Evolutionary conservation across 2,329 filamentous ascomycete species (phyloP).

Genomic region (Parascedosporium putredinis): DNA sequence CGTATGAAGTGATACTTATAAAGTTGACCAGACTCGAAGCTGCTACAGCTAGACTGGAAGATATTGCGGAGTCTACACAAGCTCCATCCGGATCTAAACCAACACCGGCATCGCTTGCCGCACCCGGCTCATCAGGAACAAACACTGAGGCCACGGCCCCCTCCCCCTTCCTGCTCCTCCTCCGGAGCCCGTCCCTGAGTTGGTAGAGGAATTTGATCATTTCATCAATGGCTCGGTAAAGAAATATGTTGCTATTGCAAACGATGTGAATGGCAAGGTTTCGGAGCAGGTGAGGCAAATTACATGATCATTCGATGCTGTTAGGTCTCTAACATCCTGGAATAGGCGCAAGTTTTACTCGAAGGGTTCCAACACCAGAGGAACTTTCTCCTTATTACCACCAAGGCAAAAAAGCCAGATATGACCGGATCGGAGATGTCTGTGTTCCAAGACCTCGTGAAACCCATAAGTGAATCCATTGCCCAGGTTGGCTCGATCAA

Average conservation of each 20-base stretch:
- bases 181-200: slow-evolving; percentile 56
- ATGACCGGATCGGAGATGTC: slow-evolving; percentile 47
- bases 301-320: too few species aligned
- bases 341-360: slow-evolving; percentile 31
- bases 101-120: slow-evolving; percentile 20
- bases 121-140: slow-evolving; percentile 25
- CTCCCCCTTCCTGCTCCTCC: slow-evolving; percentile 25
- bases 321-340: too few species aligned
- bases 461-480: slow-evolving; percentile 76
- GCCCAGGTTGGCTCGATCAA: slow-evolving; percentile 70
- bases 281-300: slow-evolving; percentile 62
- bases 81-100: slow-evolving; percentile 42
- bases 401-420: slow-evolving; percentile 87
- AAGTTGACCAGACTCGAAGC: slow-evolving; percentile 71
- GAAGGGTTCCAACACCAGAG: slow-evolving; percentile 74
- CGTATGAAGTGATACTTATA: neutral
- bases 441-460: slow-evolving; percentile 66
- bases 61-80: slow-evolving; percentile 73
- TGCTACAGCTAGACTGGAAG: slow-evolving; percentile 89
- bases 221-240: slow-evolving; percentile 65
- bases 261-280: slow-evolving; percentile 65
- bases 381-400: slow-evolving; percentile 77
- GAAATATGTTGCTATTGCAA: slow-evolving; percentile 68
- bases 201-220: slow-evolving; percentile 79
- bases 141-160: slow-evolving; percentile 15